phyloP scores from a whole-genome alignment of 2,329 filamentous ascomycete genomes.

The Fonsecaea pugnacius region DNA sequence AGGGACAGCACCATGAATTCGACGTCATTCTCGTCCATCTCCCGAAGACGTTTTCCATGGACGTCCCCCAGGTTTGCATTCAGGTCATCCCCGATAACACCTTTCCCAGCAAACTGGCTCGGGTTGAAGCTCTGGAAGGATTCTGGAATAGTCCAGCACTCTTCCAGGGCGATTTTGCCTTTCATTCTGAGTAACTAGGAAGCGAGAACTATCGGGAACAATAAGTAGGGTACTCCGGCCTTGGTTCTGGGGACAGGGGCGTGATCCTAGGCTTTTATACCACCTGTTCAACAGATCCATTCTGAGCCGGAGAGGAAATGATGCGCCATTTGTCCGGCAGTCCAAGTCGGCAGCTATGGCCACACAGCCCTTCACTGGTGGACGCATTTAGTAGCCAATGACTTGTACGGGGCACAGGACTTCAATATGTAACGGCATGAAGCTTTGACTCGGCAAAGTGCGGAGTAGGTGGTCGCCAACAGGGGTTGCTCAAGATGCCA shows the following conservation, averaged over 20 bases:
- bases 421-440: not conserved
- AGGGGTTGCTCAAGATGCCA: not conserved
- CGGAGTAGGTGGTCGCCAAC: not conserved
- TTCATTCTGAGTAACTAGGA: conserved; percentile 2
- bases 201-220: not conserved
- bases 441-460: not conserved
- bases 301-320: not conserved
- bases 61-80: conserved; percentile 14
- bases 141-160: conserved; percentile 23
- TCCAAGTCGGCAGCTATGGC: not conserved
- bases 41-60: conserved; percentile 15
- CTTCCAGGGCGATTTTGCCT: conserved; percentile 29
- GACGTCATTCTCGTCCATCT: conserved; percentile 37
- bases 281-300: not conserved
- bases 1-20: conserved; percentile 37
- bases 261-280: not conserved
- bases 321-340: not conserved
- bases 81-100: conserved; percentile 15
- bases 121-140: conserved; percentile 3
- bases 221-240: not conserved
- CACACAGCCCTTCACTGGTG: not conserved
- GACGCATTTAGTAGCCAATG: not conserved
- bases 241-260: not conserved
- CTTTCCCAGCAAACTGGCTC: not conserved
- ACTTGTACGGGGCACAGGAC: not conserved